These are phyloP conservation scores for Glaciozyma antarctica DNA, from an alignment of 768 basidiomycete species.

Conservation along the genomic window DNA sequence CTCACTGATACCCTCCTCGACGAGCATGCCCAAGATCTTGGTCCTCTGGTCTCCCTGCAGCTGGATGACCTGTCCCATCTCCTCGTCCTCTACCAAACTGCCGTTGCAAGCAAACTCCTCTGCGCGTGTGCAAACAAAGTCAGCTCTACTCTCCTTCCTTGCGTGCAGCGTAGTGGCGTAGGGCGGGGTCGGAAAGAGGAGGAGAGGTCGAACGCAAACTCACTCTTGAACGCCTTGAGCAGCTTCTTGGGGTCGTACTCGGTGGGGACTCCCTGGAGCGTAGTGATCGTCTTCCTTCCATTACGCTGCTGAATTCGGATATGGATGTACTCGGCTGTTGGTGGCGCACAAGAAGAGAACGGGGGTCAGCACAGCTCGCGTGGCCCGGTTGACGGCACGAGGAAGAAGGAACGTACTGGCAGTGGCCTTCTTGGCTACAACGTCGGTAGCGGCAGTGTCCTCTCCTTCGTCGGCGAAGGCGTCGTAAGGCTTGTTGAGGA, in stretches of 20 bases:
- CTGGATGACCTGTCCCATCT: constrained; percentile 94
- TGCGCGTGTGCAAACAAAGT: background rate
- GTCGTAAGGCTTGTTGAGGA: constrained; percentile 35
- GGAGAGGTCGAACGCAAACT: background rate
- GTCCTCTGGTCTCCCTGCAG: constrained; percentile 93
- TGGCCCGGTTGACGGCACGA: background rate
- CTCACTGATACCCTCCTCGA: constrained; percentile 67
- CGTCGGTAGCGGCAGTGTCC: constrained; percentile 14
- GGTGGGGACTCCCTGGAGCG: constrained; percentile 87
- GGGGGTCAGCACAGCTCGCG: background rate
- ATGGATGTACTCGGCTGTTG: constrained; percentile 59
- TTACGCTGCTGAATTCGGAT: constrained; percentile 98
- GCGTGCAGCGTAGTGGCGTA: background rate
- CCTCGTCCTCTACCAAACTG: constrained; percentile 86
- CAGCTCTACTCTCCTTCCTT: background rate
- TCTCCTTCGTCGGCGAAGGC: constrained; percentile 32
- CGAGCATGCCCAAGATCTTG: constrained; percentile 81
- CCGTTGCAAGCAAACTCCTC: constrained; percentile 65
- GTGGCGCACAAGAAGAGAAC: background rate
- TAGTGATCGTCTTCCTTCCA: constrained; percentile 96
- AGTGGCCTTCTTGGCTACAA: constrained; percentile 25
- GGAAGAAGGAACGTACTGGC: constrained; percentile 1
- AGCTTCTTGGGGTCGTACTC: constrained; percentile 98
- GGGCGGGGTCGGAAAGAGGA: background rate
- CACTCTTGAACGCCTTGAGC: constrained; percentile 98